phyloP scores from a whole-genome alignment of 2,329 filamentous ascomycete genomes.

The Ophiostoma montium region DNA sequence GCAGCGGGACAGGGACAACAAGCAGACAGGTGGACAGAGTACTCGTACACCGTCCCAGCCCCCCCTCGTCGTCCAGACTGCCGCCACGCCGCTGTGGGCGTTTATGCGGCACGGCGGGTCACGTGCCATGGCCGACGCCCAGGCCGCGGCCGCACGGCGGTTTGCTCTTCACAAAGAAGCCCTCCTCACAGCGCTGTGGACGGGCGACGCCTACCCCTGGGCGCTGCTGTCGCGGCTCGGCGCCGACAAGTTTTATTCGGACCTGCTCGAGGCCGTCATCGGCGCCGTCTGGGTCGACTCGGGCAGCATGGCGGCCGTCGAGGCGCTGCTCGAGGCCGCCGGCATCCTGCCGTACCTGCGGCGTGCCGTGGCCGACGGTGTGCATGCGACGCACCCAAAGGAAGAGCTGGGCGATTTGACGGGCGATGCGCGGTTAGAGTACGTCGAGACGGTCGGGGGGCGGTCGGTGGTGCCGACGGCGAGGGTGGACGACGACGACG shows the following conservation, averaged over 20 bases:
- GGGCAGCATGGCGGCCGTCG: conserved; percentile 46
- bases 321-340: conserved; percentile 42
- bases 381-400: conserved; percentile 52
- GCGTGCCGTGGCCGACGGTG: conserved; percentile 41
- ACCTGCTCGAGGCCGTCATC: conserved; percentile 67
- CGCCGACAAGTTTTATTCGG: conserved; percentile 66
- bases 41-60: too few species aligned
- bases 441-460: conserved; percentile 22
- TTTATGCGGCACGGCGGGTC: conserved; percentile 49
- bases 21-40: too few species aligned
- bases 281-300: conserved; percentile 78
- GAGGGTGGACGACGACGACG: not conserved
- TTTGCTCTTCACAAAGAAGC: conserved; percentile 33
- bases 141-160: conserved; percentile 23
- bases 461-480: not conserved
- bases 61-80: not conserved
- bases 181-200: conserved; percentile 36
- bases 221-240: conserved; percentile 48
- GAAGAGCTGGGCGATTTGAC: conserved; percentile 51
- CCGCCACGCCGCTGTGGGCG: conserved; percentile 41
- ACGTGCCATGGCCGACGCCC: conserved; percentile 26
- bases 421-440: conserved; percentile 36
- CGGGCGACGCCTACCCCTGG: conserved; percentile 59
- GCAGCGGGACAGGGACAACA: conserved; percentile 1
- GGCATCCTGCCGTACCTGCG: conserved; percentile 52